Evolutionary conservation across 176 grass and related monocot genomes (phyloP).

Genomic region (Chloris gayana): DNA sequence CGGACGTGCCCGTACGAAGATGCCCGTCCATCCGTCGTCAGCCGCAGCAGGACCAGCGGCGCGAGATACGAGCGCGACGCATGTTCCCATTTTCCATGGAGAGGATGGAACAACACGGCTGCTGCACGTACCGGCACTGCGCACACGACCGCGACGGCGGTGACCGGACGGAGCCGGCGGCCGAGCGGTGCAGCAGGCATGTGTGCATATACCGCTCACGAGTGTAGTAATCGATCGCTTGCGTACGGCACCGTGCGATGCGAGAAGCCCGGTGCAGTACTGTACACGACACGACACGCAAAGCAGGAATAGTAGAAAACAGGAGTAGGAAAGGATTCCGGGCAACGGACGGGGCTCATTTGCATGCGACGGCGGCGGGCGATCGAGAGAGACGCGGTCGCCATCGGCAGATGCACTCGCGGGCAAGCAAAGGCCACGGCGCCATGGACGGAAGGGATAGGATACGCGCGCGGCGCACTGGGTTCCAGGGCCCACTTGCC

Average conservation of each 20-base stretch:
- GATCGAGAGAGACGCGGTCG: neutral
- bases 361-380: neutral
- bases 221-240: neutral
- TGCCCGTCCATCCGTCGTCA: neutral
- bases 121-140: neutral
- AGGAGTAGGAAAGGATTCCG: neutral
- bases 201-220: neutral
- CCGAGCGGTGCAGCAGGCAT: neutral
- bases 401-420: neutral
- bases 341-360: neutral
- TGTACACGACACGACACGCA: slow-evolving; percentile 33
- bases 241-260: slow-evolving; percentile 19
- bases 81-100: neutral
- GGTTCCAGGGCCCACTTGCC: no score
- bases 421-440: neutral
- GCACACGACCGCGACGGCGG: neutral
- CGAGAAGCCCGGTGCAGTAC: neutral
- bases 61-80: neutral
- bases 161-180: neutral
- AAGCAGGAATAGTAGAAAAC: neutral
- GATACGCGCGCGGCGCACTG: no score
- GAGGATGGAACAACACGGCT: neutral
- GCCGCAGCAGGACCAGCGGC: neutral
- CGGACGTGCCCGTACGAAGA: neutral
- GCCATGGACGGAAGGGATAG: no score